Base-by-base conservation (phyloP, 345 rosid genomes). In the Litchi chinensis region DNA sequence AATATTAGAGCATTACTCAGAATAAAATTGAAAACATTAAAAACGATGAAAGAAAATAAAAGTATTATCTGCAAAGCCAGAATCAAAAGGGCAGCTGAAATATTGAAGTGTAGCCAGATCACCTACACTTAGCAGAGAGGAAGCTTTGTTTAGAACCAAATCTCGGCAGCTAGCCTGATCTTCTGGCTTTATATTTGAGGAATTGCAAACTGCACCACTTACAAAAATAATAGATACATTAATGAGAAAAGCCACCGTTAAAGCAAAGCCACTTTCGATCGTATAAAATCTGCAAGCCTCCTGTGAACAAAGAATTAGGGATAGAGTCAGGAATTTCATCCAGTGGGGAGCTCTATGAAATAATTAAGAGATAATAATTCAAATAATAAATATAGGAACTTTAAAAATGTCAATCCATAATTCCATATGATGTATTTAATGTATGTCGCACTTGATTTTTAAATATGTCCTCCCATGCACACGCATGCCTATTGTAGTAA, bases 181-280 rank as follows among this genome's bases (percentile, higher is more conserved):
- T 59, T 88, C 85, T 19, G 90, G 82, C 80, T 83, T 89, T 76
- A 92, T 70, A 82, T 87, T 88, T 1, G 93, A 26, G 59, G 96
- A 91, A 70, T 79, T 81, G 86, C 98, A 93, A 79, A 92, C 98
- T 24, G 94, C 94, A 68, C 97, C 99, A 84, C 91, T 91, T n/a
- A 94, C 97, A 15, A 97, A 89, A 70, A 94, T 91, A 13, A 95
- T 84, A 0, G 97, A 95, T 18, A 94, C 86, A 75, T 95, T 95
- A 67, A 95, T 94, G 81, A 95, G 96, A 81, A 92, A 95, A 8
- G 99, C 98, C 67, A 95, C 77, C 80, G 76, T 52, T 63, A 95
- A 86, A 80, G 98, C 99, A 71, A 95, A 80, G 3, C 88, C 99
- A 16, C 98, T 95, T 83, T 95, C 99, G 80, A 95, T 88, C 86